These are phyloP conservation scores for Cryphonectria nitschkei DNA, from an alignment of 2,329 filamentous ascomycete genomes.

Conservation along the genomic window DNA sequence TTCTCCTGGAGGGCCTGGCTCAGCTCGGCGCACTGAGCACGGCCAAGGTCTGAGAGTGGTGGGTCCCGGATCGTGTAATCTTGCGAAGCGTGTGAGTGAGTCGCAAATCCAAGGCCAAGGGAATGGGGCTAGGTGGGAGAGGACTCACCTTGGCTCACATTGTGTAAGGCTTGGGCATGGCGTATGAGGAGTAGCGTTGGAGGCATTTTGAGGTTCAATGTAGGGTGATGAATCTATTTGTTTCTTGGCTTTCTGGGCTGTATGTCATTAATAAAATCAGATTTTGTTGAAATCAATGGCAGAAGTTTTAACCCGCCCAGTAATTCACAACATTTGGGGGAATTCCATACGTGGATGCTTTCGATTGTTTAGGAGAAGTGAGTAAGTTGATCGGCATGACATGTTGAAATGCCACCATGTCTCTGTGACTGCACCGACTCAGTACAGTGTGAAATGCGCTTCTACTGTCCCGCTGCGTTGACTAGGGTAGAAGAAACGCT, in stretches of 20 bases:
- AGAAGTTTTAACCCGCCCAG: neutral
- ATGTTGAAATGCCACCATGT: neutral
- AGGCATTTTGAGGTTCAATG: constrained; percentile 54
- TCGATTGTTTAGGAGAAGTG: neutral
- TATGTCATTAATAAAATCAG: no score
- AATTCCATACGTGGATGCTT: neutral
- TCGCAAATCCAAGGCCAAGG: neutral
- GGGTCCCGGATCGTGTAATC: constrained; percentile 56
- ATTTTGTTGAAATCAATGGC: no score
- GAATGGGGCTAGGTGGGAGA: neutral
- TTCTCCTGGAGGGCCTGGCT: constrained; percentile 47
- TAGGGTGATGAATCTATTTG: neutral
- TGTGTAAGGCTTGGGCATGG: constrained; percentile 77
- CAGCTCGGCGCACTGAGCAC: constrained; percentile 51
- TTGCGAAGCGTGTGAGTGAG: constrained; percentile 41
- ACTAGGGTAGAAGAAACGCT: neutral
- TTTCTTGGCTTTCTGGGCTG: neutral
- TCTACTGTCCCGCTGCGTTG: no score
- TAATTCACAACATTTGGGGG: neutral
- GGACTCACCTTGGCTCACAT: constrained; percentile 39
- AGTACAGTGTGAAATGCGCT: neutral
- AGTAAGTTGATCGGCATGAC: neutral
- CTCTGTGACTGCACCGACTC: neutral
- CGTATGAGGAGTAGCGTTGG: constrained; percentile 78
- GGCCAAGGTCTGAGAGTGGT: constrained; percentile 52